Conservation (phyloP, 495 filamentous ascomycete genomes). For the Penicillium longicatenatum region DNA sequence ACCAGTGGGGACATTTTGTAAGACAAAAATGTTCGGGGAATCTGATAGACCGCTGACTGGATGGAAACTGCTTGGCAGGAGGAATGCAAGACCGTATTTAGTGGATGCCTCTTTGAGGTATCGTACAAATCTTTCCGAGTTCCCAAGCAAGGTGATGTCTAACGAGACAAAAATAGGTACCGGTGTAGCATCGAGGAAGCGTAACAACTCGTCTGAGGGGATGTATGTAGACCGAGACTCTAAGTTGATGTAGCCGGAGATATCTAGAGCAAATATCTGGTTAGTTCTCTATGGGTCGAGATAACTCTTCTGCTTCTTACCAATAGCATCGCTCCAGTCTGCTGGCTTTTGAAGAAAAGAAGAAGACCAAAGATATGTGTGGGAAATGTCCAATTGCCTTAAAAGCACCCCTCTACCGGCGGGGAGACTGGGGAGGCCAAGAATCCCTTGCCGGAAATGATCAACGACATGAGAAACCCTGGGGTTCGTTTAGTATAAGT, state of each 20-base stretch:
- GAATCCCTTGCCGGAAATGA: neutral
- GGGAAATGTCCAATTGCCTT: conserved; percentile 1
- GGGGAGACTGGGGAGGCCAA: neutral
- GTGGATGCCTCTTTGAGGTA: neutral
- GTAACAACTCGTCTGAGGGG: neutral
- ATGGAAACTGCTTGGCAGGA: neutral
- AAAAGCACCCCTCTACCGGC: neutral
- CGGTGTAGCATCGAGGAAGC: neutral
- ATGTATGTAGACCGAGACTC: neutral
- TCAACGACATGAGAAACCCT: neutral
- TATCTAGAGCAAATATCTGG: neutral
- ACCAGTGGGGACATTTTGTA: neutral
- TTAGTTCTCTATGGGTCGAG: neutral
- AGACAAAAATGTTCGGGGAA: neutral
- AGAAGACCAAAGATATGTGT: conserved; percentile 14
- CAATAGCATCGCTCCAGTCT: conserved; percentile 8
- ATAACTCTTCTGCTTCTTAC: neutral
- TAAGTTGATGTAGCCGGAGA: neutral
- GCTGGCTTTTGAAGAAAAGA: conserved; percentile 6
- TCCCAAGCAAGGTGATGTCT: neutral
- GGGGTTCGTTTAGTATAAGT: neutral
- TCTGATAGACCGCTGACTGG: neutral
- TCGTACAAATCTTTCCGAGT: neutral
- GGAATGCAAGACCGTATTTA: neutral
- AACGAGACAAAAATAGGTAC: neutral